These are phyloP conservation scores for Globisporangium spinosum DNA, from an alignment of 352 stramenopile genomes.

Conservation along the genomic window DNA sequence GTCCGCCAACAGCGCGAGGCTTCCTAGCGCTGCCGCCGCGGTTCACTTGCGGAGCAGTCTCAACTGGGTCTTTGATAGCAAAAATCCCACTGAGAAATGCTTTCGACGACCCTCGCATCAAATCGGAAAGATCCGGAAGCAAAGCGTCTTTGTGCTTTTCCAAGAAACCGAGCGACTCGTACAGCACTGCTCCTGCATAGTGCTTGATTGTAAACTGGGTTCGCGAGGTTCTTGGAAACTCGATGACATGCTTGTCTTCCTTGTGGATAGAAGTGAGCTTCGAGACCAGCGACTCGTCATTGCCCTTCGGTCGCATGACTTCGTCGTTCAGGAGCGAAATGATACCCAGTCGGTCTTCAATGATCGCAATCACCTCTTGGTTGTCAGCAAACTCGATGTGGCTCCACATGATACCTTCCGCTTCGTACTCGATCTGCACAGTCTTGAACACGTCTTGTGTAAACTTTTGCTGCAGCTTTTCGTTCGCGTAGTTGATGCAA, in stretches of 20 bases:
- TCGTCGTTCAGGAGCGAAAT: slow-evolving; percentile 90
- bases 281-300: slow-evolving; percentile 72
- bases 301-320: slow-evolving; percentile 85
- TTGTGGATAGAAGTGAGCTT: slow-evolving; percentile 79
- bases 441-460: slow-evolving; percentile 89
- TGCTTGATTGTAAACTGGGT: slow-evolving; percentile 92
- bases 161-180: slow-evolving; percentile 91
- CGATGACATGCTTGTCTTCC: slow-evolving; percentile 72
- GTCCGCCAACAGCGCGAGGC: slow-evolving; percentile 25
- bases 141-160: slow-evolving; percentile 95
- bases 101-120: slow-evolving; percentile 70
- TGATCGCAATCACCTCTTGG: slow-evolving; percentile 82
- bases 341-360: slow-evolving; percentile 86
- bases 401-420: slow-evolving; percentile 90
- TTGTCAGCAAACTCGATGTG: slow-evolving; percentile 93
- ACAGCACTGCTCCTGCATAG: slow-evolving; percentile 91
- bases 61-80: slow-evolving; percentile 29
- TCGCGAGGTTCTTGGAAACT: slow-evolving; percentile 70
- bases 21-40: slow-evolving; percentile 24
- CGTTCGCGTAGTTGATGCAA: slow-evolving; percentile 92
- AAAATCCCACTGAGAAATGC: slow-evolving; percentile 59
- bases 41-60: not conserved
- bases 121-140: slow-evolving; percentile 89
- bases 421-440: slow-evolving; percentile 87
- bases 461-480: slow-evolving; percentile 92